Evolutionary conservation across 2,329 filamentous ascomycete genomes (phyloP).

Genomic region (Penicillium sp.): DNA sequence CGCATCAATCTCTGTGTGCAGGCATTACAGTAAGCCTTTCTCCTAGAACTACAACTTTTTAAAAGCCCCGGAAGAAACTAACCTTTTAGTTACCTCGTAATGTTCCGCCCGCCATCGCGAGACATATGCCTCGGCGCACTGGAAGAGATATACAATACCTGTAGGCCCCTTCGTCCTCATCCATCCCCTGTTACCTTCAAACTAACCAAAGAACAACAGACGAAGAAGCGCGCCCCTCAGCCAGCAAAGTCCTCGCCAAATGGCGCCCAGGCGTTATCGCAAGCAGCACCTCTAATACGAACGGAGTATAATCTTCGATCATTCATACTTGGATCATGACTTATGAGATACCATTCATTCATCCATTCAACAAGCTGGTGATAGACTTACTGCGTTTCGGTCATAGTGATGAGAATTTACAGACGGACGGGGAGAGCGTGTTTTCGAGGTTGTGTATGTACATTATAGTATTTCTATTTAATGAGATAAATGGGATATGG

Average conservation of each 20-base stretch:
- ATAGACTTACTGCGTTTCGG: background rate
- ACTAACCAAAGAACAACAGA: slow-evolving; percentile 25
- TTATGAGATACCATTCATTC: background rate
- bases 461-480: too few species aligned
- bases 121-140: slow-evolving; percentile 56
- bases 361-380: background rate
- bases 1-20: slow-evolving; percentile 57
- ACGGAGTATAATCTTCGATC: background rate
- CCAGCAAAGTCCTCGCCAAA: slow-evolving; percentile 52
- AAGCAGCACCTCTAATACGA: slow-evolving; percentile 16
- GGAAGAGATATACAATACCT: slow-evolving; percentile 55
- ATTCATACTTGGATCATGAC: background rate
- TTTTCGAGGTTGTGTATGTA: too few species aligned
- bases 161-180: slow-evolving; percentile 30
- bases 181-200: slow-evolving; percentile 2
- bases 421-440: too few species aligned
- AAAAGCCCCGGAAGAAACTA: background rate
- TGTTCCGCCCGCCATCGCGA: slow-evolving; percentile 58
- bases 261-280: slow-evolving; percentile 50
- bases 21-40: slow-evolving; percentile 49
- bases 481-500: too few species aligned
- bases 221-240: slow-evolving; percentile 45
- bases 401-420: too few species aligned
- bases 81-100: slow-evolving; percentile 48
- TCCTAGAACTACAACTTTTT: background rate